Evolutionary conservation across 129 eudicot species (phyloP), one percentile per base, ranked within the genome.

Genomic region (Chrysanthemum seticuspe): DNA sequence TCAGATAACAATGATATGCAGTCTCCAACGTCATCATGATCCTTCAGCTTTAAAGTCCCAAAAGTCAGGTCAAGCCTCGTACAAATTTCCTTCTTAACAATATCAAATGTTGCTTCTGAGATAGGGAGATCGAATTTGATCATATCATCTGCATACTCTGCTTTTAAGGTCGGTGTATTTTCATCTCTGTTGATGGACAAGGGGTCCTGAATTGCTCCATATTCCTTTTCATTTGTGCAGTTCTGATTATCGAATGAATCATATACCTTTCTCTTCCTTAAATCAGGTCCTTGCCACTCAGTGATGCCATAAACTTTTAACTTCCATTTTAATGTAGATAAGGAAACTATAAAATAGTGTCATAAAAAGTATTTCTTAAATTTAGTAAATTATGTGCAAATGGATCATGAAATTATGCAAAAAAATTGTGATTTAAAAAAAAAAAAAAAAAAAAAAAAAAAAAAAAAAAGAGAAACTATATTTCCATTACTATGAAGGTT

Each of bases 1-100:
- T 48, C 14, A 6, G 15, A 67, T 23, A 56, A 48, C 13, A 83
- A 31, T 47, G 48, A 13, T 47, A 83, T 76, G 82, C 76, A 72
- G 9, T 79, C 84, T 10, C 59, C 65, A 49, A 66, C 84, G 13
- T 76, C 84, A 27, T 83, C 87, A 56, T 13, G 59, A 29, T 83
- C 71, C 61, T 71, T 70, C 61, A 83, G 62, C 36, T 65, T 68
- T 29, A 57, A 83, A 10, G 60, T 65, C 45, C 76, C 79, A 0
- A 10, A 15, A 19, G 40, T 53, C 18, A 79, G 60, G 25, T 71
- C 54, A 7, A 79, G 62, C 74, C 55, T 75, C 61, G 53, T 67
- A 6, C 66, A 67, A 64, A 83, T 67, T 67, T 66, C 70, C 21
- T 76, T 65, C 61, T 50, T 63, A 57, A 62, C 13, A 44, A 50